phyloP scores from a whole-genome alignment of 495 filamentous ascomycete species.

The Penicillium malachiteum region DNA sequence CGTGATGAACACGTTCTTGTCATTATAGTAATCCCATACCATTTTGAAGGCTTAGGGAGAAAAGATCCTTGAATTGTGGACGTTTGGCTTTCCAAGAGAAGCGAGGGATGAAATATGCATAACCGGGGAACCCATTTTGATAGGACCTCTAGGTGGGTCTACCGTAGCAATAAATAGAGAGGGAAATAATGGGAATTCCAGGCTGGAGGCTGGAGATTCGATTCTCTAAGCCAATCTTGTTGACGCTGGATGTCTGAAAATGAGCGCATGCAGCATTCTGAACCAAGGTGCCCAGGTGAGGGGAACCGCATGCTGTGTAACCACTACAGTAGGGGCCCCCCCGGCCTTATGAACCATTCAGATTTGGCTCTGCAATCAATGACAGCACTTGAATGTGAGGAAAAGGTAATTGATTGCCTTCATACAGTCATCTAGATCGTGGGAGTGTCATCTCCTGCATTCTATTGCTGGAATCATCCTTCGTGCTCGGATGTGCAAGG shows the following conservation, averaged over 20 bases:
- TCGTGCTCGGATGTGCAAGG: constrained; percentile 1
- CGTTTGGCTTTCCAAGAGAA: neutral
- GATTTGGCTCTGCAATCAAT: constrained; percentile 1
- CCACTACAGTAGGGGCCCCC: constrained; percentile 8
- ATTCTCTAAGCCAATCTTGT: neutral
- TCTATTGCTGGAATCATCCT: neutral
- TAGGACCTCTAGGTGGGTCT: constrained; percentile 9
- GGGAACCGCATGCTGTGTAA: constrained; percentile 18
- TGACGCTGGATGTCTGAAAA: constrained; percentile 1
- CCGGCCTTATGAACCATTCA: constrained; percentile 14
- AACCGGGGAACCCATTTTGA: neutral
- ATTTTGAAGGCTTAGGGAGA: constrained; percentile 8
- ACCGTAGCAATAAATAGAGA: constrained; percentile 1
- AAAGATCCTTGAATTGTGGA: neutral
- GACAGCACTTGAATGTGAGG: neutral
- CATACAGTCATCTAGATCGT: neutral
- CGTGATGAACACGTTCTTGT: constrained; percentile 24
- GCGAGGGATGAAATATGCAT: constrained; percentile 8
- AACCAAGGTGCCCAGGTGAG: constrained; percentile 17
- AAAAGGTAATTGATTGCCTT: constrained; percentile 10
- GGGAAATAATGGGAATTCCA: neutral
- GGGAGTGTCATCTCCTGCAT: neutral
- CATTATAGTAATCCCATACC: constrained; percentile 29
- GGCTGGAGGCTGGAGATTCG: neutral
- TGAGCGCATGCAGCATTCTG: constrained; percentile 14